phyloP scores from a whole-genome alignment of 345 rosid genomes.

The Corchorus capsularis region DNA sequence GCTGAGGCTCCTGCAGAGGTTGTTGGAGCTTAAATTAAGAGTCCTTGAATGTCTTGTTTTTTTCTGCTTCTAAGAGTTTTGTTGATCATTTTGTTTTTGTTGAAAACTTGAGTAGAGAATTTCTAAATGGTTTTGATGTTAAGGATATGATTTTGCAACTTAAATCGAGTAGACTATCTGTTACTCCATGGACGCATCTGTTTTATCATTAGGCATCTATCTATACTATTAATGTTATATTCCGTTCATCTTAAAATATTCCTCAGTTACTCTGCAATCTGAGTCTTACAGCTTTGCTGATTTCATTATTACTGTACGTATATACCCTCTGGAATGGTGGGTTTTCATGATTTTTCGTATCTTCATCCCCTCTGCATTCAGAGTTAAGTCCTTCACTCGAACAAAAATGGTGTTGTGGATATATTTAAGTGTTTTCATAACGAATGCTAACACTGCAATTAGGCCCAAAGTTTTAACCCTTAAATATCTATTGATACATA shows the following conservation, averaged over 20 bases:
- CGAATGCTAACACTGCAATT: no score
- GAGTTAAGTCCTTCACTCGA: no score
- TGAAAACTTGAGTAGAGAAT: constrained; percentile 7
- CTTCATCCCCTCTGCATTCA: no score
- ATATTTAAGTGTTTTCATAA: no score
- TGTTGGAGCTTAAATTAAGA: constrained; percentile 49
- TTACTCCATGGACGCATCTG: background rate
- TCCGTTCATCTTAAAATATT: background rate
- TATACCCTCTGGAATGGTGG: no score
- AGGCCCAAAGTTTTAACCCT: no score
- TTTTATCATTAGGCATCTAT: background rate
- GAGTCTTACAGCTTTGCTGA: background rate
- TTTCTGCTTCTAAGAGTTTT: background rate
- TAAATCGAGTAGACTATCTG: background rate
- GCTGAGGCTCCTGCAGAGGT: constrained; percentile 62
- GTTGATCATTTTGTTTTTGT: constrained; percentile 9
- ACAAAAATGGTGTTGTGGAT: no score
- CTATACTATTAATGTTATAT: background rate
- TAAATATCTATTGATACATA: no score
- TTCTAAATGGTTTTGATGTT: constrained; percentile 18
- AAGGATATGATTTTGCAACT: background rate
- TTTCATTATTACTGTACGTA: background rate
- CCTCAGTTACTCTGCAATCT: background rate
- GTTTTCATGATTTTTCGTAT: no score
- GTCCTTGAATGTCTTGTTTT: background rate